Evolutionary conservation across 768 basidiomycete species (phyloP), one percentile per base, ranked within the genome.

Genomic region (Paxillus involutus): DNA sequence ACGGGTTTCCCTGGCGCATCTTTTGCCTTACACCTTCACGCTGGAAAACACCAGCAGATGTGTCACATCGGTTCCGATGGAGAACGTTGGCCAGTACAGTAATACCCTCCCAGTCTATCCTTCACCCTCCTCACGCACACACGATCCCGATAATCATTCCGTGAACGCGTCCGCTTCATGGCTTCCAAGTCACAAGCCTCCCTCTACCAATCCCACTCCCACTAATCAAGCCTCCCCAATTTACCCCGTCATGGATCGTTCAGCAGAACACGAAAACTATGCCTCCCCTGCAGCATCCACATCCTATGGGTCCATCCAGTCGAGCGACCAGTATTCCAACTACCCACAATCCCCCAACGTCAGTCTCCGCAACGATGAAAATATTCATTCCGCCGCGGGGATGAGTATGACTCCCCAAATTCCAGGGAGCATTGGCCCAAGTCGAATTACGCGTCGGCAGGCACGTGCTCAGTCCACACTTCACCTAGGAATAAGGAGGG

Each of bases 361-460:
- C 26, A 26, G 65, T 14, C 49, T 71, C 13, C 70, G 68, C 43
- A 56, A 58, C 17, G 64, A 66, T 55, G 63, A 70, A 10, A 58
- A 59, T 58, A 59, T 66, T 42, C 65, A 62, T 44, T 56, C 63
- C 52, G 49, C 62, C 51, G 51, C 49, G 52, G 47, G 59, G 40
- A 54, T 71, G 55, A 46, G 55, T 21, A 72, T 77, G 47, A 53
- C 62, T 36, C 51, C 68, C 3, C 81, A 81, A 68, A 70, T 81
- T 37, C 71, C 79, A 12, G 70, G 80, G 30, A 81, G 75, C 69
- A 77, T 81, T 56, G 83, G 82, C 0, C 82, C 83, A 44, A 70
- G 71, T 56, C 79, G 83, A 55, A 69, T 73, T 47, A 76, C 77
- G 39, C 77, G 82, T 40, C 71, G 79, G 39, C 78, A 77, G 59